Evolutionary conservation across 148 eudicot genomes (phyloP).

Genomic region (Chenopodium album): DNA sequence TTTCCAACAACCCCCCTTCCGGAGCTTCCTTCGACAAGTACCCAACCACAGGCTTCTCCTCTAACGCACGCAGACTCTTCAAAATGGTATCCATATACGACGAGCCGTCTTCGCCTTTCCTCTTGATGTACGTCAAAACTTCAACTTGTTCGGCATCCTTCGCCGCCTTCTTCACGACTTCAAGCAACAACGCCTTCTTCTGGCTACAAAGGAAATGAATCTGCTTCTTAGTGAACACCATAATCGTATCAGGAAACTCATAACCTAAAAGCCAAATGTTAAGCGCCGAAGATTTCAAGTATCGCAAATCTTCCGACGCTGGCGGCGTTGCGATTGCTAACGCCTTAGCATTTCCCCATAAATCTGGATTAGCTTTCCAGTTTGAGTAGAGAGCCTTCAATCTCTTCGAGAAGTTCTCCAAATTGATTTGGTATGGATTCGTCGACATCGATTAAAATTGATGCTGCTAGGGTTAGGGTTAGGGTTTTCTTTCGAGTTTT

Average conservation of each 20-base stretch:
- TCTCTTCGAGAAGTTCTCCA: slow-evolving; percentile 45
- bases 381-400: slow-evolving; percentile 54
- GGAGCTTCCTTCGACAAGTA: slow-evolving; percentile 71
- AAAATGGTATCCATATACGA: slow-evolving; percentile 65
- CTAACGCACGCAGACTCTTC: slow-evolving; percentile 32
- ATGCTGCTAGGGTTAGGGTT: slow-evolving; percentile 39
- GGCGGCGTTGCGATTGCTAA: slow-evolving; percentile 78
- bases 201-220: slow-evolving; percentile 85
- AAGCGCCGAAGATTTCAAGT: slow-evolving; percentile 79
- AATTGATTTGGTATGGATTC: slow-evolving; percentile 50
- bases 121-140: slow-evolving; percentile 70
- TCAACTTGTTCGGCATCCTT: slow-evolving; percentile 63
- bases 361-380: slow-evolving; percentile 52
- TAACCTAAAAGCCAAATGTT: slow-evolving; percentile 87
- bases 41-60: slow-evolving; percentile 52
- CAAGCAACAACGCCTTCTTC: slow-evolving; percentile 70
- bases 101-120: slow-evolving; percentile 57
- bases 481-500: slow-evolving; percentile 42
- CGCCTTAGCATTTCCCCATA: slow-evolving; percentile 68
- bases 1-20: slow-evolving; percentile 65
- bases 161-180: slow-evolving; percentile 53
- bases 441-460: slow-evolving; percentile 33
- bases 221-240: slow-evolving; percentile 67
- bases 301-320: slow-evolving; percentile 74
- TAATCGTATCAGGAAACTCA: slow-evolving; percentile 87